Evolutionary conservation across 108 stramenopile species (phyloP), one percentile per base, ranked within the genome.

Genomic region (Halocafeteria seosinensis): DNA sequence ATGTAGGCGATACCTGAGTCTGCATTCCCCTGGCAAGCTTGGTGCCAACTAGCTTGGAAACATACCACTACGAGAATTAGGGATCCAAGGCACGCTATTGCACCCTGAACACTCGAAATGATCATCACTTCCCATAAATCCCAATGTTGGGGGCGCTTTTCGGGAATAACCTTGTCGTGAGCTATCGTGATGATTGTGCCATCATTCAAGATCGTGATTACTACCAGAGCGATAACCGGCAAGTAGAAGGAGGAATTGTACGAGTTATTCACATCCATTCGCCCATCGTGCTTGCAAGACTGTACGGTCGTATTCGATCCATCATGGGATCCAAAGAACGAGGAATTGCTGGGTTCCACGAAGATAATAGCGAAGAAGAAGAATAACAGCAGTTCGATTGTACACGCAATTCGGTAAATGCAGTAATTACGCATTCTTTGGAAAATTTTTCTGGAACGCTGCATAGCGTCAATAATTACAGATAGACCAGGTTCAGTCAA

Each of bases 191-290:
- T 83, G 29, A 85, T 67, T 12, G 78, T 80, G 24, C 82, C 85
- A 36, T 86, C 85, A 67, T 86, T 86, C 32, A 86, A 55, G 31
- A 86, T 58, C 5, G 85, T 86, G 64, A 86, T 84, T 23, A 81
- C 62, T 77, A 86, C 79, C 53, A 86, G 63, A 69, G 78, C 65
- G 55, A 85, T 38, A 23, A 85, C 85, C n/a, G 85, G 85, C 72
- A 85, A 78, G 70, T 73, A 62, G 71, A 85, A 81, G 55, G 63
- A 55, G 28, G 33, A 24, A 38, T 37, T 24, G 50, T 17, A 12
- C 17, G 61, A 28, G 37, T 0, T 30, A 17, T 17, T 33, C 13
- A 1, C 17, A 33, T 59, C 12, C 12, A 2, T 35, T 35, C 17
- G 27, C 34, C 34, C 5, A 21, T 17, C 17, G 17, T 47, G 42